Base-by-base conservation (phyloP, 164 flowering plant species). In the Magnolia sinica region DNA sequence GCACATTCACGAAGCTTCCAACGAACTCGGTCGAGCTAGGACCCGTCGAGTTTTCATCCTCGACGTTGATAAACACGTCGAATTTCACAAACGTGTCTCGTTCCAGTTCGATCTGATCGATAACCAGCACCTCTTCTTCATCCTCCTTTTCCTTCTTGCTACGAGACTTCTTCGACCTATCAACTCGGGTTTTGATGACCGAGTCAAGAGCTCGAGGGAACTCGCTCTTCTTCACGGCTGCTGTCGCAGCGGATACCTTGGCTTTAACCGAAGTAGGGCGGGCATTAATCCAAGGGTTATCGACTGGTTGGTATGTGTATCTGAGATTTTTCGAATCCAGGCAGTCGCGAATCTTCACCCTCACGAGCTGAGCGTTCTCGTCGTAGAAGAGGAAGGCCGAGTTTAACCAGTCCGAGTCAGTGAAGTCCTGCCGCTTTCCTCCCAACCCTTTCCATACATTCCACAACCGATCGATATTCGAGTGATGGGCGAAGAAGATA, bases 1-100 rank as follows among this genome's bases (percentile, higher is more conserved):
- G 87, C 61, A 87, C 86, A 50, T 85, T 87, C 79, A 89, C 89
- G 64, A 86, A 89, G 64, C 91, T 86, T 16, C 94, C 91, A 0
- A 89, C 91, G 37, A 86, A 87, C 84, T 88, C 91, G 3, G 83
- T 81, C 14, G 85, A 78, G 9, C 76, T 79, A 27, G 85, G 82
- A 1, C 75, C 64, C 7, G 58, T 83, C 7, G 8, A 50, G 18
- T 69, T 20, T 19, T 85, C 92, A 24, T 86, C 88, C 63, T 84
- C 92, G 37, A 85, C 88, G 72, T 91, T 87, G 14, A 91, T 74
- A 23, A 19, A 87, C 23, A 90, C 91, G 50, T 91, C 92, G 59
- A 91, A 91, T 74, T 89, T 91, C 72, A 82, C 88, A 3, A 63
- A 75, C 83, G 83, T 6, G 85, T 84, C 51, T 82, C 85, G 11